Percentiles rank a stretch among this genome's conserved stretches.
Evolutionary conservation across 2,329 filamentous ascomycete species (phyloP).

Genomic region (Talaromyces funiculosus): DNA sequence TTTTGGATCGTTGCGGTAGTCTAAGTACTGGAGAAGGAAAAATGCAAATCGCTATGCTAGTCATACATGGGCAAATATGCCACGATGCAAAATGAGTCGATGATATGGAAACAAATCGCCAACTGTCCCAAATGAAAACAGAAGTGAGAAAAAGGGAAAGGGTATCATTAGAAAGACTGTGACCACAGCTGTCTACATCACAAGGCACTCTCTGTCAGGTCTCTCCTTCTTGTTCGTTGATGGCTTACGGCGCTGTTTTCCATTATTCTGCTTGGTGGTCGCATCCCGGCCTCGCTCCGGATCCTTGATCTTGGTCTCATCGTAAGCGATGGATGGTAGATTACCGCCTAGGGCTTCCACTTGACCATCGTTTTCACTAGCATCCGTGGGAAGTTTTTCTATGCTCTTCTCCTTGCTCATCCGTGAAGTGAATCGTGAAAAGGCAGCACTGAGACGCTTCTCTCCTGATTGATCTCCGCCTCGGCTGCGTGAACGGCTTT

Average conservation of each 20-base stretch:
- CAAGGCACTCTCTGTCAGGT: slow-evolving; percentile 39
- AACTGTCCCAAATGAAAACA: background rate
- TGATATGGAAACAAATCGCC: background rate
- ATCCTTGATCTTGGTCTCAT: slow-evolving; percentile 15
- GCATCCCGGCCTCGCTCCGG: slow-evolving; percentile 20
- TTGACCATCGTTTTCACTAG: background rate
- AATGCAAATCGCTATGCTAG: slow-evolving; percentile 5
- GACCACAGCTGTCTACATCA: slow-evolving; percentile 31
- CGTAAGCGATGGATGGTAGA: background rate
- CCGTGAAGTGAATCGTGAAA: slow-evolving; percentile 28
- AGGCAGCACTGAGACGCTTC: slow-evolving; percentile 30
- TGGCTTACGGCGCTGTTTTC: slow-evolving; percentile 27
- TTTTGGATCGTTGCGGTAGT: background rate
- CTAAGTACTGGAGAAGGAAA: background rate
- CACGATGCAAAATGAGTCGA: background rate
- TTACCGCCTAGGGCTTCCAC: background rate
- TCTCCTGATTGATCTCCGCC: slow-evolving; percentile 32
- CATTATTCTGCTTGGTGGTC: slow-evolving; percentile 20
- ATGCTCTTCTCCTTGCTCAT: slow-evolving; percentile 11
- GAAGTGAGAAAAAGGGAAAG: background rate
- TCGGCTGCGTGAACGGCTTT: slow-evolving; percentile 31
- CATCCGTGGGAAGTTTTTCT: background rate
- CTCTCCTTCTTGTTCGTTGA: slow-evolving; percentile 31
- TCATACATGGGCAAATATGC: background rate
- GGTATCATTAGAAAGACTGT: slow-evolving; percentile 2